Conservation (phyloP, 225 moss, liverwort and hornwort species). For the Pseudisothecium myosuroides region DNA sequence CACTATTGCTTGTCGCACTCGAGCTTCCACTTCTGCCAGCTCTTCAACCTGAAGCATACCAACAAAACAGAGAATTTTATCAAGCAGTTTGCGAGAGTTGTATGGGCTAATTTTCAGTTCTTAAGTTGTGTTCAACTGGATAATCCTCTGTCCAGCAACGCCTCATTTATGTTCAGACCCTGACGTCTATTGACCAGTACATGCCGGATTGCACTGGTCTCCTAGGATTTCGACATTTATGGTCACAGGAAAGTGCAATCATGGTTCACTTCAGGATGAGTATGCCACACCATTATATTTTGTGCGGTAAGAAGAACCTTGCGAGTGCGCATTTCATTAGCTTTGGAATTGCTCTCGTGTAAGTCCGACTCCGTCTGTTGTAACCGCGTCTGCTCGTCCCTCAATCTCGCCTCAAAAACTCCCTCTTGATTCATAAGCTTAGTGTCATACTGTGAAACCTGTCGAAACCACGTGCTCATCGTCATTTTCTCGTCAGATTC, state of each 20-base stretch:
- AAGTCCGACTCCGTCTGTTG: constrained; percentile 33
- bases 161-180: background rate
- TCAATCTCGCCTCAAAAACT: constrained; percentile 30
- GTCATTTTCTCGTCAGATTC: background rate
- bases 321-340: constrained; percentile 54
- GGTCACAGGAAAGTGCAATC: background rate
- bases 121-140: background rate
- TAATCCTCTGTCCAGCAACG: background rate
- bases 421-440: constrained; percentile 37
- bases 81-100: background rate
- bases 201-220: background rate
- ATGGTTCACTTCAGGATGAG: constrained; percentile 20
- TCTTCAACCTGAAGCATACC: constrained; percentile 55
- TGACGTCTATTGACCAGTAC: background rate
- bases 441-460: constrained; percentile 38
- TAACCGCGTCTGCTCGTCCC: constrained; percentile 31
- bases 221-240: background rate
- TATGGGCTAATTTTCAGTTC: background rate
- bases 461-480: background rate
- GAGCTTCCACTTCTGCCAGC: constrained; percentile 72
- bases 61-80: background rate
- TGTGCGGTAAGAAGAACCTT: constrained; percentile 61
- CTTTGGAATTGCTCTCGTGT: constrained; percentile 33
- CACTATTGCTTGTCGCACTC: constrained; percentile 69
- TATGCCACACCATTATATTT: constrained; percentile 43